Evolutionary conservation across 2,329 filamentous ascomycete species (phyloP).

Genomic region (Zelopaecilomyces penicillatus): DNA sequence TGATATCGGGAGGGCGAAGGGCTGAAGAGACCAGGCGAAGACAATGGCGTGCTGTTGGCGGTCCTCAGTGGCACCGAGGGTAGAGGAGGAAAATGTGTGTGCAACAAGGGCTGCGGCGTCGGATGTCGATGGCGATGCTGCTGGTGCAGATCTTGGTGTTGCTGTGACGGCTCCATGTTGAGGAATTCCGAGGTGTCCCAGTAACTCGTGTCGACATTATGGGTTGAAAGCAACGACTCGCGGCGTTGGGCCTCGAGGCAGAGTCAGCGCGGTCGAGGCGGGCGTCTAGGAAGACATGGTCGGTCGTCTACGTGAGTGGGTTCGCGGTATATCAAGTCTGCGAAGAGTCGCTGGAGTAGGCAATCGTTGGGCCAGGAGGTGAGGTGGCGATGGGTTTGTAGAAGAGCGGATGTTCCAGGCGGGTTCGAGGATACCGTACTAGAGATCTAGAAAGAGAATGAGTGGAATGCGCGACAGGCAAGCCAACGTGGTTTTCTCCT

Average conservation of each 20-base stretch:
- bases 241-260: background rate
- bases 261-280: constrained; percentile 1
- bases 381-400: too few relatives aligned
- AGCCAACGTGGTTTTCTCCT: too few relatives aligned
- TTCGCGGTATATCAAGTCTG: too few relatives aligned
- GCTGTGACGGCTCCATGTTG: constrained; percentile 9
- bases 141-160: constrained; percentile 1
- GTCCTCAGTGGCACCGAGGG: constrained; percentile 38
- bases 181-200: background rate
- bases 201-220: background rate
- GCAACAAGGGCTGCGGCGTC: constrained; percentile 15
- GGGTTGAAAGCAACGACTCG: background rate
- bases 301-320: background rate
- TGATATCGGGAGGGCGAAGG: constrained; percentile 37
- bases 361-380: too few relatives aligned
- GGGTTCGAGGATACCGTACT: too few relatives aligned
- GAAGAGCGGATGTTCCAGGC: too few relatives aligned
- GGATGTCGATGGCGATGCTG: constrained; percentile 7
- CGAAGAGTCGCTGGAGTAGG: too few relatives aligned
- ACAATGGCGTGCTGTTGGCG: constrained; percentile 48
- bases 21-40: constrained; percentile 55
- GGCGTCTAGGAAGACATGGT: constrained; percentile 1
- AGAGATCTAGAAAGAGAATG: background rate
- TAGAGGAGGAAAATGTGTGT: constrained; percentile 26
- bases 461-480: background rate